Percentiles rank a stretch among this genome's conserved stretches.
Conservation (phyloP, 2,329 filamentous ascomycete genomes). For the Tolypocladium pustulatum region DNA sequence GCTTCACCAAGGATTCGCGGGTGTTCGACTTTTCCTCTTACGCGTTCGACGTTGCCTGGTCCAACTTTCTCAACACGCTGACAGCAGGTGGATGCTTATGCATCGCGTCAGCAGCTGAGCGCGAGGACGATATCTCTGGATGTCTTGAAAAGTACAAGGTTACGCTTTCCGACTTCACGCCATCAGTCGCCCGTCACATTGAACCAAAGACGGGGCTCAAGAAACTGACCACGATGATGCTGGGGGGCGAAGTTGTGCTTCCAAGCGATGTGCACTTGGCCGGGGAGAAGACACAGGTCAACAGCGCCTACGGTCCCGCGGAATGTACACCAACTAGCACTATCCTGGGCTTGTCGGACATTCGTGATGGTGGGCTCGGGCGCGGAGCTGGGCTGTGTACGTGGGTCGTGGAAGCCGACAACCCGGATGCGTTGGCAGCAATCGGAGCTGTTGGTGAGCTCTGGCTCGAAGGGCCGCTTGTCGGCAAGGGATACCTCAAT, state of each 20-base stretch:
- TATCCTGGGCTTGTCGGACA: background rate
- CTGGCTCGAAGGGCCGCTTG: conserved; percentile 13
- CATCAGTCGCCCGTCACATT: conserved; percentile 7
- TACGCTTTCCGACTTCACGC: conserved; percentile 8
- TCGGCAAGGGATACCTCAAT: conserved; percentile 13
- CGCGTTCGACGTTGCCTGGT: conserved; percentile 6
- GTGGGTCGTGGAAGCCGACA: conserved; percentile 12
- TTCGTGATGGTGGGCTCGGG: conserved; percentile 2
- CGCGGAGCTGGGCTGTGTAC: conserved; percentile 2
- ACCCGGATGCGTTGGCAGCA: conserved; percentile 8
- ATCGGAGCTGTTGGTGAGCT: conserved; percentile 15
- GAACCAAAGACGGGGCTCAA: conserved; percentile 1
- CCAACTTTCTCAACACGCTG: conserved; percentile 1
- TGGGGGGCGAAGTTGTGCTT: conserved; percentile 7
- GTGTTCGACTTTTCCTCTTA: conserved; percentile 8
- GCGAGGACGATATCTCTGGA: conserved; percentile 5
- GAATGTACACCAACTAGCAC: conserved; percentile 7
- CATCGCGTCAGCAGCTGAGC: conserved; percentile 6
- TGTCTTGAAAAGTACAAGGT: conserved; percentile 3
- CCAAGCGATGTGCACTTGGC: conserved; percentile 3
- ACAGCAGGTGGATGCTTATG: conserved; percentile 2
- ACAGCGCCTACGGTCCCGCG: conserved; percentile 12
- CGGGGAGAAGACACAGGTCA: conserved; percentile 5
- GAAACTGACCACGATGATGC: conserved; percentile 6
- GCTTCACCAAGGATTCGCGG: conserved; percentile 1